Conservation (phyloP, 768 basidiomycete genomes). For the Dentipellis sp. region DNA sequence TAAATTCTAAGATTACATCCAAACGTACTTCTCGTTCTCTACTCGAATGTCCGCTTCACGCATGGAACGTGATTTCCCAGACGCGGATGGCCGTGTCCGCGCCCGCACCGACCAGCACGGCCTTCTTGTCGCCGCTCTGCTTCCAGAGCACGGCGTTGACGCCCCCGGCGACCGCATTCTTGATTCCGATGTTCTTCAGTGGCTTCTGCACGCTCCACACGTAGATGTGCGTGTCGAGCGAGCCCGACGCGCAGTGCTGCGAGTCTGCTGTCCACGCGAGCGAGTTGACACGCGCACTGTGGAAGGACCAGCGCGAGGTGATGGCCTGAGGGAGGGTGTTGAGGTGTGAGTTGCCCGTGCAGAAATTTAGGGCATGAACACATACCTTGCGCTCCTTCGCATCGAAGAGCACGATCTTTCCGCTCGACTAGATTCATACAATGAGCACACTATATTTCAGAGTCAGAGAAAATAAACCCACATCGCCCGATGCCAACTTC, state of each 20-base stretch:
- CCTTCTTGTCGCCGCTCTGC: conserved; percentile 32
- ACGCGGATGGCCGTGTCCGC: conserved; percentile 73
- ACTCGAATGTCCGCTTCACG: conserved; percentile 18
- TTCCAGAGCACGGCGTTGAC: conserved; percentile 74
- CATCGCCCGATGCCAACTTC: conserved; percentile 78
- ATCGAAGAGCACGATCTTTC: conserved; percentile 75
- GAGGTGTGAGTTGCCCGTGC: background rate
- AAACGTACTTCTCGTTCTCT: no score
- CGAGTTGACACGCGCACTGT: conserved; percentile 72
- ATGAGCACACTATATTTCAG: background rate
- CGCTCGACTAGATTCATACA: conserved; percentile 46
- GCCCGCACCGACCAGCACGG: conserved; percentile 60
- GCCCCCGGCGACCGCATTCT: conserved; percentile 82
- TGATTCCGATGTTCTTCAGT: conserved; percentile 68
- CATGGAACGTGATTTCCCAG: conserved; percentile 50
- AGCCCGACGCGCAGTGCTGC: conserved; percentile 75
- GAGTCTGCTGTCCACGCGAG: conserved; percentile 71
- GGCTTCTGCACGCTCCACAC: conserved; percentile 73
- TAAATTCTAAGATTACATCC: no score
- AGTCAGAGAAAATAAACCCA: conserved; percentile 30
- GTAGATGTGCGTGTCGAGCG: conserved; percentile 90
- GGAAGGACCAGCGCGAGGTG: conserved; percentile 79
- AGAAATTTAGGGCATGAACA: background rate
- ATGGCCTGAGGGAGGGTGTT: conserved; percentile 33
- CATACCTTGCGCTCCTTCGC: conserved; percentile 49